These are phyloP conservation scores for Chlorella vulgaris DNA, from an alignment of 139 green algal species.

Conservation along the genomic window DNA sequence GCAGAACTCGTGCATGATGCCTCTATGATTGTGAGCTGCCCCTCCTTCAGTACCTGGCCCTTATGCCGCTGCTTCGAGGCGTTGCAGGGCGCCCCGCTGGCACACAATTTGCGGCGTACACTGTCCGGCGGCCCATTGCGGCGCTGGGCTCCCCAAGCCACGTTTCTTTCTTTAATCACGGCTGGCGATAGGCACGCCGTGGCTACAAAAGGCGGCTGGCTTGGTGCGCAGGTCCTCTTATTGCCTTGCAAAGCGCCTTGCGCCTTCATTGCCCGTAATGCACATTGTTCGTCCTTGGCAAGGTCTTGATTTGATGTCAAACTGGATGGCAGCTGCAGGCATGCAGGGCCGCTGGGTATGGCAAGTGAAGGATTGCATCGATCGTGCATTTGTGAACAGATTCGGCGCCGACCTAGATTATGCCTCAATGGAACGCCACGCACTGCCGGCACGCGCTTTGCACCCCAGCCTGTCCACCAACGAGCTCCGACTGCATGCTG, in stretches of 20 bases:
- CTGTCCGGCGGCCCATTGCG: constrained; percentile 68
- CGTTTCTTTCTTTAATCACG: constrained; percentile 83
- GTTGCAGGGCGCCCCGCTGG: constrained; percentile 74
- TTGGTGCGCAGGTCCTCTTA: background rate
- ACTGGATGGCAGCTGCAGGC: background rate
- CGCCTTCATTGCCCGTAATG: background rate
- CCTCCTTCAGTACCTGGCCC: too few species aligned
- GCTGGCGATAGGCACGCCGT: constrained; percentile 63
- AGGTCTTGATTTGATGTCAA: background rate
- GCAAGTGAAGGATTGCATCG: constrained; percentile 91
- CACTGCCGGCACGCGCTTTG: background rate
- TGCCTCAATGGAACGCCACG: background rate
- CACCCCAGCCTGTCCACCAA: constrained; percentile 22
- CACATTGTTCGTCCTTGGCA: background rate
- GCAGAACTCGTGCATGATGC: too few species aligned
- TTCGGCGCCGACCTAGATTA: constrained; percentile 66
- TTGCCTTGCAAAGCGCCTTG: background rate
- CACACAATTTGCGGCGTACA: constrained; percentile 81
- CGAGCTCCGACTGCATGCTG: constrained; percentile 49
- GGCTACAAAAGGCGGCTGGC: constrained; percentile 50
- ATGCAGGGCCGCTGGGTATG: constrained; percentile 81
- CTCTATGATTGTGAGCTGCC: too few species aligned
- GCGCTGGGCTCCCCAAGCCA: constrained; percentile 83
- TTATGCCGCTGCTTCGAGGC: too few species aligned
- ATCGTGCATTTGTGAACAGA: constrained; percentile 87